These are phyloP conservation scores for Eucalyptus globulus DNA, from an alignment of 345 rosid species.

Conservation along the genomic window DNA sequence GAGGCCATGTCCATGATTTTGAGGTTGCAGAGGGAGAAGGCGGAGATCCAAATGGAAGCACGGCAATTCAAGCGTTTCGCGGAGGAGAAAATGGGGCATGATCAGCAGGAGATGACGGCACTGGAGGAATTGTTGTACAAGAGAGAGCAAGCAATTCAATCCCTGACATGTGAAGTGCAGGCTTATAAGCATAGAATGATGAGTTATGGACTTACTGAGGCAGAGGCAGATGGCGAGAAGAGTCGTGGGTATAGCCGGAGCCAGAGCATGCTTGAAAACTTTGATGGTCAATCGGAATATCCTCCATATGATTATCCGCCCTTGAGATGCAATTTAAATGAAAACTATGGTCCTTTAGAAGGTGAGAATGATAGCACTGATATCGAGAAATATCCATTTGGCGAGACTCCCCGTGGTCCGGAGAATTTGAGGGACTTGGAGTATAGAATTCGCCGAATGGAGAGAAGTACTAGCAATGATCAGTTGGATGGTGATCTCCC, in stretches of 20 bases:
- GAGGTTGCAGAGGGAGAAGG: constrained; percentile 94
- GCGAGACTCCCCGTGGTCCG: constrained; percentile 43
- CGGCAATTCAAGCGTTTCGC: constrained; percentile 83
- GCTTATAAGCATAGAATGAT: constrained; percentile 94
- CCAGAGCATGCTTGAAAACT: constrained; percentile 27
- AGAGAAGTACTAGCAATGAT: constrained; percentile 41
- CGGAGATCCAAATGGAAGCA: constrained; percentile 88
- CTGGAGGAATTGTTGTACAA: constrained; percentile 80
- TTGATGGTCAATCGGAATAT: constrained; percentile 33
- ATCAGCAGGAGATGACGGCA: constrained; percentile 63
- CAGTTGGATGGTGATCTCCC: constrained; percentile 34
- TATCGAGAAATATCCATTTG: constrained; percentile 61
- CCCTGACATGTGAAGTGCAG: constrained; percentile 74
- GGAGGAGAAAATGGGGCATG: constrained; percentile 92
- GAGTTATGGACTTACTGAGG: constrained; percentile 76
- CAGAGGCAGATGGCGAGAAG: constrained; percentile 58
- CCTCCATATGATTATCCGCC: constrained; percentile 65
- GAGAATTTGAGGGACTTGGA: constrained; percentile 68
- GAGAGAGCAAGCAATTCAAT: constrained; percentile 80
- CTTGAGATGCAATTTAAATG: constrained; percentile 60
- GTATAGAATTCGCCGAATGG: constrained; percentile 57
- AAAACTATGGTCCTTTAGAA: constrained; percentile 33
- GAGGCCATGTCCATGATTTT: constrained; percentile 99
- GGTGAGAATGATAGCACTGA: constrained; percentile 49
- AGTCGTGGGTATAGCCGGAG: constrained; percentile 11